These are phyloP conservation scores for Aureobasidium sp. DNA, from an alignment of 2,329 filamentous ascomycete species.

Conservation along the genomic window DNA sequence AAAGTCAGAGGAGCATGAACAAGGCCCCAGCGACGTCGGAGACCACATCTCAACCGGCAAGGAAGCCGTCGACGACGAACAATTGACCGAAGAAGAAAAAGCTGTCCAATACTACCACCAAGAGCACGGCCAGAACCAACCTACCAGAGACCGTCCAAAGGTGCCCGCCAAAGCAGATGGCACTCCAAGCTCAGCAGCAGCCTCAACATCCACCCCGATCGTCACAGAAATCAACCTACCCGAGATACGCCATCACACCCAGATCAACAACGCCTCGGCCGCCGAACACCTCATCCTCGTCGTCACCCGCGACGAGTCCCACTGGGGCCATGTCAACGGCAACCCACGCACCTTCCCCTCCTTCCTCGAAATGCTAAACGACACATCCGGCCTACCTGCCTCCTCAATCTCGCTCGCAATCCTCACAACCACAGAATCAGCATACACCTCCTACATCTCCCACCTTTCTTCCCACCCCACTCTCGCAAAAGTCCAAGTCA, in stretches of 20 bases:
- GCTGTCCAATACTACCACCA: conserved; percentile 7
- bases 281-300: conserved; percentile 7
- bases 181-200: not conserved
- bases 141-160: not conserved
- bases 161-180: not conserved
- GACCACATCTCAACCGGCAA: not conserved
- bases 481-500: not conserved
- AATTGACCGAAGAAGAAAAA: conserved; percentile 4
- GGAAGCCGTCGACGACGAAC: not conserved
- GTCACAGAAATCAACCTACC: not conserved
- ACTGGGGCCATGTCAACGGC: not conserved
- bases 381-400: not conserved
- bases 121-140: not conserved
- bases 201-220: not conserved
- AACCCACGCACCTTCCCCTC: not conserved
- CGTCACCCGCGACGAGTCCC: not conserved
- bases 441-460: not conserved
- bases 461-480: not conserved
- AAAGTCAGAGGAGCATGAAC: not conserved
- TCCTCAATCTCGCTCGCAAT: not conserved
- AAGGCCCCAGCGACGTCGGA: not conserved
- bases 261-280: not conserved
- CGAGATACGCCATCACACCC: not conserved
- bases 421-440: not conserved
- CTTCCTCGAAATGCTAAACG: not conserved